These are phyloP conservation scores for Blastobotrys parvus DNA, from an alignment of 805 yeast species.

Conservation along the genomic window DNA sequence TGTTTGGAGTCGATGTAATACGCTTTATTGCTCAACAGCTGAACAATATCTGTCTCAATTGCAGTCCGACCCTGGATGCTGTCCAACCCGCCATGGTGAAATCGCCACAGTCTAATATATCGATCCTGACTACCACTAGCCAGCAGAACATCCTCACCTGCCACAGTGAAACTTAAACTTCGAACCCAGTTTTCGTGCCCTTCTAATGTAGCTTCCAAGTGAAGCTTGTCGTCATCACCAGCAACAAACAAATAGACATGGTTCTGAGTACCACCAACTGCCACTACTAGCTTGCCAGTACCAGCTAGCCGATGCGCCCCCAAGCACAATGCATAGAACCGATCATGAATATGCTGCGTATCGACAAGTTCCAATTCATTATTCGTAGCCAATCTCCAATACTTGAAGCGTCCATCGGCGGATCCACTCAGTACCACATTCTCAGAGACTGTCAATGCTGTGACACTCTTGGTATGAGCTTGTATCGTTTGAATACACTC, in stretches of 20 bases:
- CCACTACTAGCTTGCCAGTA: slow-evolving; percentile 18
- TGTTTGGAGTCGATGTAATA: slow-evolving; percentile 43
- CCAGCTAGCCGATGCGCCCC: slow-evolving; percentile 14
- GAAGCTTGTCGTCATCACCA: slow-evolving; percentile 18
- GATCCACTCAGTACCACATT: slow-evolving; percentile 50
- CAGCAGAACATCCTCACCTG: slow-evolving; percentile 43
- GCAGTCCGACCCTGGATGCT: slow-evolving; percentile 39
- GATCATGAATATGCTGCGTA: slow-evolving; percentile 4
- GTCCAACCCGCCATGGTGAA: slow-evolving; percentile 26
- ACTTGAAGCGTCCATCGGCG: slow-evolving; percentile 46
- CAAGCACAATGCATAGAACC: slow-evolving; percentile 24
- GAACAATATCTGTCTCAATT: slow-evolving; percentile 34
- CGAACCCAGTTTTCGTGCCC: slow-evolving; percentile 99
- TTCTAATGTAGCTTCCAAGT: slow-evolving; percentile 45
- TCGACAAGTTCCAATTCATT: neutral
- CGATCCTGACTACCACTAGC: slow-evolving; percentile 94
- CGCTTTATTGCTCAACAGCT: slow-evolving; percentile 58
- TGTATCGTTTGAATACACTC: slow-evolving; percentile 27
- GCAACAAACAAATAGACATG: slow-evolving; percentile 31
- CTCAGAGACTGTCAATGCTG: slow-evolving; percentile 39
- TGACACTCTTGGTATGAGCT: slow-evolving; percentile 44
- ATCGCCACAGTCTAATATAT: slow-evolving; percentile 83
- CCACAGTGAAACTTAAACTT: slow-evolving; percentile 48
- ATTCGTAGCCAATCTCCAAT: neutral
- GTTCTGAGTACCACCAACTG: slow-evolving; percentile 31